These are phyloP conservation scores for Fraxinus floribunda DNA, from an alignment of 305 asterid genomes.

Conservation along the genomic window DNA sequence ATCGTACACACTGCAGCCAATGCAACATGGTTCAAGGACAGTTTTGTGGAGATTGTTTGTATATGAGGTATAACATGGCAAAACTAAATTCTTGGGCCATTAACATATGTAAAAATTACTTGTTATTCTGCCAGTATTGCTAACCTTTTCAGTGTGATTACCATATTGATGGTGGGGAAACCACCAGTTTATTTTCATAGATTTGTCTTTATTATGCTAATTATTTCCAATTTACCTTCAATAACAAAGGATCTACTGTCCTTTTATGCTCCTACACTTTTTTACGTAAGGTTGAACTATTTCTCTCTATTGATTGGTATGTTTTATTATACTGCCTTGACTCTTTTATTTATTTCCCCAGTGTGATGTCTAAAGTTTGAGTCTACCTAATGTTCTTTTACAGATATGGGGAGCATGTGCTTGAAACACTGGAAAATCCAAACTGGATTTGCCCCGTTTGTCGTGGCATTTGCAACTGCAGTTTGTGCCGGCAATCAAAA, in stretches of 20 bases:
- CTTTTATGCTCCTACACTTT: neutral
- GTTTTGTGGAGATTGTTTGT: constrained; percentile 97
- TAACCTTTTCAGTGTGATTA: neutral
- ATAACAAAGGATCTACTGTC: neutral
- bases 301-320: neutral
- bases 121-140: neutral
- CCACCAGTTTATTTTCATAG: neutral
- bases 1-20: constrained; percentile 70
- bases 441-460: constrained; percentile 90
- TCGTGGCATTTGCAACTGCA: constrained; percentile 98
- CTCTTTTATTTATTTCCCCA: neutral
- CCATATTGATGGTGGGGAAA: neutral
- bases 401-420: constrained; percentile 95
- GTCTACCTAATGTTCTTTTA: neutral
- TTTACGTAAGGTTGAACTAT: no score
- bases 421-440: constrained; percentile 77
- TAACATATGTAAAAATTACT: neutral
- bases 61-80: constrained; percentile 63
- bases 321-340: neutral
- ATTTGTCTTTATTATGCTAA: neutral
- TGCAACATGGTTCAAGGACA: constrained; percentile 90
- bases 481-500: constrained; percentile 91
- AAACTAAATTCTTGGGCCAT: neutral
- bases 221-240: neutral
- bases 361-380: neutral